These are phyloP conservation scores for Crucibulum laeve DNA, from an alignment of 768 basidiomycete species.

Conservation along the genomic window DNA sequence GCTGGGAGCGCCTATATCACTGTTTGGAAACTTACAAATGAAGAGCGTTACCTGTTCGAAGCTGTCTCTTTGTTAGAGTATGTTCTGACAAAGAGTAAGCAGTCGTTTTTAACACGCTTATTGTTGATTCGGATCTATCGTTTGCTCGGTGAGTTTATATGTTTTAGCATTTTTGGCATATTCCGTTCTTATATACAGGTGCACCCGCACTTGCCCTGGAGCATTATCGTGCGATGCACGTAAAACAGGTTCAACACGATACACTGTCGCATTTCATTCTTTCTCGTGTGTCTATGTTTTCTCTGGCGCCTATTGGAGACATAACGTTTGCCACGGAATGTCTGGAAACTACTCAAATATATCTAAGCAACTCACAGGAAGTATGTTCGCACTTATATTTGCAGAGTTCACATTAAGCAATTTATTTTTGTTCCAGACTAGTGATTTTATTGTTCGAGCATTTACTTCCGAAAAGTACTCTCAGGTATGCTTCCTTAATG, in stretches of 20 bases:
- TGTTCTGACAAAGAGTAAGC: constrained; percentile 65
- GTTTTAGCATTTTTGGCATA: background rate
- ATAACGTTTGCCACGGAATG: constrained; percentile 73
- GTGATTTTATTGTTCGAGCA: constrained; percentile 76
- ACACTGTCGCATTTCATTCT: constrained; percentile 84
- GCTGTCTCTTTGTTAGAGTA: constrained; percentile 70
- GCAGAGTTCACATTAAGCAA: background rate
- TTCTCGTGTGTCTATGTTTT: constrained; percentile 75
- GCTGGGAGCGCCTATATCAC: constrained; percentile 65
- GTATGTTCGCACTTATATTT: constrained; percentile 27
- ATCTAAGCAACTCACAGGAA: constrained; percentile 76
- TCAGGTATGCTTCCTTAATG: constrained; percentile 39
- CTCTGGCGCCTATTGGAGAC: constrained; percentile 71
- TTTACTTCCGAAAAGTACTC: constrained; percentile 81
- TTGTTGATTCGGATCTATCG: constrained; percentile 81
- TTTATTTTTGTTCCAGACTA: constrained; percentile 40
- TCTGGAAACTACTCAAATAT: constrained; percentile 77
- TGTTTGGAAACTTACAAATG: constrained; percentile 53
- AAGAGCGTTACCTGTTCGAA: constrained; percentile 56
- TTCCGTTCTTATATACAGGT: constrained; percentile 36
- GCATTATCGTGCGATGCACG: constrained; percentile 72
- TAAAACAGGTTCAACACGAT: constrained; percentile 86
- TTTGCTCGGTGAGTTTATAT: constrained; percentile 53
- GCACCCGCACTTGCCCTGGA: constrained; percentile 69
- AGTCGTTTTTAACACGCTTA: constrained; percentile 75